Base-by-base conservation (phyloP, 2,329 filamentous ascomycete genomes). In the Aspergillus spinulosporus region DNA sequence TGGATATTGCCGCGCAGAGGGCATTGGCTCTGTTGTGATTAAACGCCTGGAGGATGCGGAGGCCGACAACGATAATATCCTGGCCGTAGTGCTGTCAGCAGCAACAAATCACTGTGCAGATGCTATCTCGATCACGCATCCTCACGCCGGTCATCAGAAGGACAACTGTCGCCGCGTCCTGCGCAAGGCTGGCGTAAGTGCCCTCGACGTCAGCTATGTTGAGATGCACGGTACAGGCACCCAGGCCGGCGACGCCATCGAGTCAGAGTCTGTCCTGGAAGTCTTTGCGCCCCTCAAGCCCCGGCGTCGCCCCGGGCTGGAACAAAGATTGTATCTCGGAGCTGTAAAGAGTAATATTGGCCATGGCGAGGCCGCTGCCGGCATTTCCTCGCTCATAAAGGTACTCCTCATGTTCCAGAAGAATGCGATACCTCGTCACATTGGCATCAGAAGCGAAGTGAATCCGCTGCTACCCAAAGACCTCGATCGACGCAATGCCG, bases 381-480 rank as follows among this genome's bases (percentile, higher is more conserved):
- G 72, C 3, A 57, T 71, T 2, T 60, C 64, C 2, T 58, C 68
- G 0, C 72, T 89, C 2, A 76, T 84, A 66, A 89, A 89, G 70
- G 81, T 86, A 0, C 70, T 89, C 1, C 66, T 88, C 64, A 87
- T 87, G 82, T 69, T 87, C 44, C 78, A 86, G 70, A 82, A 88
- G 63, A 81, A 80, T 50, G 68, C 73, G 1, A 88, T 89, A 28
- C 85, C 86, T 0, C 84, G 83, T 0, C 87, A 90, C 58, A 76
- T 83, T 4, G 87, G 87, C 5, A 88, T 90, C 74, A 88, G 88
- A 21, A 21, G 21, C 21, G 21, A 21, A 21, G 21, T 21, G 21
- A 21, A 21, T 21, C 21, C 21, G 21, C 21, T 21, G 21, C 21
- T 21, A 21, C 21, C 21, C 21, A 21, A 21, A 21, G 21, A 21